Base-by-base conservation (phyloP, 148 eudicot genomes). In the Pharnaceum exiguum region DNA sequence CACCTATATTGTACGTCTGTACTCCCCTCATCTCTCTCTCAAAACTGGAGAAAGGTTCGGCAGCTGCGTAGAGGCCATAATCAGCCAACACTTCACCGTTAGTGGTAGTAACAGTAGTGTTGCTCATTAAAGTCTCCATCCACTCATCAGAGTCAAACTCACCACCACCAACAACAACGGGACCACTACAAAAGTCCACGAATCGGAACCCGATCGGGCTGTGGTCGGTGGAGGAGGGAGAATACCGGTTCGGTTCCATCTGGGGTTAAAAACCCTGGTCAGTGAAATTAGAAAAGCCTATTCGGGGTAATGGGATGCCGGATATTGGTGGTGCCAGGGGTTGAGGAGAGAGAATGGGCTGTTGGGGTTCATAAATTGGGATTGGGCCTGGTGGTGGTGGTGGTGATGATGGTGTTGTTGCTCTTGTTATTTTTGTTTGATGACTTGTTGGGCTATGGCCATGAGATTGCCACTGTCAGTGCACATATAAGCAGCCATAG, bases 371-470 rank as follows among this genome's bases (percentile, higher is more conserved):
- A 65, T 53, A 31, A 59, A 70, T 16, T 71, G 84, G 33, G 61
- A 2, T 2, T 65, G 73, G 26, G 21, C 73, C 0, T 60, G 72
- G 33, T 78, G 85, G 10, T 66, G 66, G 0, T 77, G 74, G 11
- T n/a, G n/a, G n/a, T n/a, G n/a, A n/a, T 68, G 76, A 0, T 77
- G 79, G 10, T 81, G 83, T 10, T 86, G 81, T 21, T 87, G 74
- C 51, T 87, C 87, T 17, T 83, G 83, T 26, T 90, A 90, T 63
- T 87, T 80, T 42, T 89, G 97, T 7, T 83, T 73, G 50, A 91
- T 85, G 54, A 91, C 82, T 77, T 88, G 96, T 48, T 91, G 96
- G 4, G 96, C 98, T 0, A 91, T 88, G 2, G 98, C 96, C 98
- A 91, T 91, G 37, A 91, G 93, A 61, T 91, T 91, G 13, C 98